These are phyloP conservation scores for Penicillium daleae DNA, from an alignment of 495 filamentous ascomycete species.

Conservation along the genomic window DNA sequence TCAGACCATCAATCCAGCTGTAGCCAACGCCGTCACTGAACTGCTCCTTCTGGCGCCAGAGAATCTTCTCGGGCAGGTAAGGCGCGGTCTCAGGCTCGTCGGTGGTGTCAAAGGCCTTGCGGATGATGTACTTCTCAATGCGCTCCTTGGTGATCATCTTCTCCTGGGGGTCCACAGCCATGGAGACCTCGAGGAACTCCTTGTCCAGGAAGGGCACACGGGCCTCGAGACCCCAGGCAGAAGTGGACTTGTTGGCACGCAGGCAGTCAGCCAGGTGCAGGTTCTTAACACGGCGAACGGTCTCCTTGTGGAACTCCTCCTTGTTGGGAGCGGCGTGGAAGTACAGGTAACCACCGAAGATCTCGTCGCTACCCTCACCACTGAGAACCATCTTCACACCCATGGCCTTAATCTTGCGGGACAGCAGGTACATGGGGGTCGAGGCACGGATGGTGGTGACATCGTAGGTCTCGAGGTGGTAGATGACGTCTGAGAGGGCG, in stretches of 20 bases:
- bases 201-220: slow-evolving; percentile 98
- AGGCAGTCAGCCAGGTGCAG: slow-evolving; percentile 93
- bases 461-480: slow-evolving; percentile 95
- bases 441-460: slow-evolving; percentile 98
- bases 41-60: slow-evolving; percentile 99
- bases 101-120: slow-evolving; percentile 93
- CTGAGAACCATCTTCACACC: slow-evolving; percentile 99
- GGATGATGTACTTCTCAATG: slow-evolving; percentile 96
- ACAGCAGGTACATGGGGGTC: slow-evolving; percentile 97
- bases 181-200: slow-evolving; percentile 84
- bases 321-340: slow-evolving; percentile 93
- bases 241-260: slow-evolving; percentile 97
- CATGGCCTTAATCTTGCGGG: slow-evolving; percentile 98
- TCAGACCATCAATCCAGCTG: slow-evolving; percentile 97
- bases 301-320: slow-evolving; percentile 91
- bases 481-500: slow-evolving; percentile 95
- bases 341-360: slow-evolving; percentile 98
- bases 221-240: slow-evolving; percentile 98
- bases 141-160: slow-evolving; percentile 92
- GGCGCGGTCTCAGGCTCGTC: slow-evolving; percentile 76
- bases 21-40: slow-evolving; percentile 98
- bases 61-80: slow-evolving; percentile 91
- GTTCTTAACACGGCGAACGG: slow-evolving; percentile 89
- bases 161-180: slow-evolving; percentile 90
- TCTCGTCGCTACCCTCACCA: slow-evolving; percentile 95